phyloP scores from a whole-genome alignment of 148 eudicot species.

The Spergularia bocconei region DNA sequence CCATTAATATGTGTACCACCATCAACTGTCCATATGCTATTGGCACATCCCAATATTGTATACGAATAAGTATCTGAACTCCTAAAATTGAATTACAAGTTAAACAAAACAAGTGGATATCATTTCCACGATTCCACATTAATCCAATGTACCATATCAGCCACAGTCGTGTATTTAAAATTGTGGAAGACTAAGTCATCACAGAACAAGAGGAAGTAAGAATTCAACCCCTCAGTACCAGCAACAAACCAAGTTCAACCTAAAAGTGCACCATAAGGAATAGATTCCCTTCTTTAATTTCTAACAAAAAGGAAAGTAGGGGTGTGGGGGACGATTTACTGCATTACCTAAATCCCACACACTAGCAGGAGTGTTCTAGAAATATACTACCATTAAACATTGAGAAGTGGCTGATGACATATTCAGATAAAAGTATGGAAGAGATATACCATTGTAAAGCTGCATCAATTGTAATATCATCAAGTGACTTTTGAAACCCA shows the following conservation, averaged over 20 bases:
- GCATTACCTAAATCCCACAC: background rate
- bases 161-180: background rate
- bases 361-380: background rate
- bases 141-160: background rate
- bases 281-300: background rate
- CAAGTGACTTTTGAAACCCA: conserved; percentile 67
- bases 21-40: conserved; percentile 93
- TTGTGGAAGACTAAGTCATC: too few species aligned
- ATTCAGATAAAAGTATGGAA: background rate
- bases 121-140: background rate
- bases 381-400: background rate
- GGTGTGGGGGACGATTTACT: background rate
- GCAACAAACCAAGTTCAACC: background rate
- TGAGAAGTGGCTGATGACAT: conserved; percentile 2
- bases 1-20: conserved; percentile 99
- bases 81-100: conserved; percentile 39
- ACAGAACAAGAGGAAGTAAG: background rate
- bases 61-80: conserved; percentile 94
- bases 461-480: conserved; percentile 71
- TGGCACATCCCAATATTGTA: conserved; percentile 89
- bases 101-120: conserved; percentile 1
- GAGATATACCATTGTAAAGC: conserved; percentile 83
- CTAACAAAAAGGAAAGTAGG: background rate
- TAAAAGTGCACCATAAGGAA: background rate
- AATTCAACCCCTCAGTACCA: background rate